Evolutionary conservation across 2,329 filamentous ascomycete species (phyloP).

Genomic region (Arthroderma sp.): DNA sequence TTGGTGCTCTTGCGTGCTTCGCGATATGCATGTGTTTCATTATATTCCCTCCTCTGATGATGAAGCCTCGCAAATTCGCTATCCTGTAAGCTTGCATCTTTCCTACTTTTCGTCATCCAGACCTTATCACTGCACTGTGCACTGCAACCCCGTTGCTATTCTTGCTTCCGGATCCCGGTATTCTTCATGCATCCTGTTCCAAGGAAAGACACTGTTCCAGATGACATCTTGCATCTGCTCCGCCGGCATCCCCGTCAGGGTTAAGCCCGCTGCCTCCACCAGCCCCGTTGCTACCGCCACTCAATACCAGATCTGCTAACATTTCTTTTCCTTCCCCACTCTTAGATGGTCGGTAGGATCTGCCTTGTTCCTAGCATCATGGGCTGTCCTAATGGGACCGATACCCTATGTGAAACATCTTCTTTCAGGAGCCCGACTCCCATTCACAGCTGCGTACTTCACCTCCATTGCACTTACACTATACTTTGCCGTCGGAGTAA

Average conservation of each 20-base stretch:
- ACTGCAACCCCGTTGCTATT: not conserved
- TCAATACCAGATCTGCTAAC: constrained; percentile 8
- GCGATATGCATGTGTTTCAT: constrained; percentile 70
- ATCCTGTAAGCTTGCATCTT: constrained; percentile 58
- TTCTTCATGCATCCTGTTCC: not conserved
- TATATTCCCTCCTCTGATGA: constrained; percentile 68
- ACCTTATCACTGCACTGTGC: not conserved
- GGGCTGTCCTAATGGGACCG: constrained; percentile 89
- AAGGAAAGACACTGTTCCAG: no score
- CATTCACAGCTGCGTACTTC: constrained; percentile 91
- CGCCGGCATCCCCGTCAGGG: not conserved
- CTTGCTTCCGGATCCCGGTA: not conserved
- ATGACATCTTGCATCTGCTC: no score
- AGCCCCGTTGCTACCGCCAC: not conserved
- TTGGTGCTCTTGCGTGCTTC: constrained; percentile 83
- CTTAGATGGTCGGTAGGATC: constrained; percentile 89
- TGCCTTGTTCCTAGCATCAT: constrained; percentile 76
- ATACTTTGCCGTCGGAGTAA: constrained; percentile 83
- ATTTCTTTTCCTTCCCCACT: constrained; percentile 7
- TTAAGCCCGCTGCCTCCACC: not conserved
- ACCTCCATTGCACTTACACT: constrained; percentile 80
- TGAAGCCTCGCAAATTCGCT: constrained; percentile 84
- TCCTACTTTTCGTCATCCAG: no score
- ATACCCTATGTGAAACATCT: constrained; percentile 72
- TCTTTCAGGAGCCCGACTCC: constrained; percentile 67